phyloP scores from a whole-genome alignment of 176 grass and related monocot genomes.

The Oryza meyeriana region DNA sequence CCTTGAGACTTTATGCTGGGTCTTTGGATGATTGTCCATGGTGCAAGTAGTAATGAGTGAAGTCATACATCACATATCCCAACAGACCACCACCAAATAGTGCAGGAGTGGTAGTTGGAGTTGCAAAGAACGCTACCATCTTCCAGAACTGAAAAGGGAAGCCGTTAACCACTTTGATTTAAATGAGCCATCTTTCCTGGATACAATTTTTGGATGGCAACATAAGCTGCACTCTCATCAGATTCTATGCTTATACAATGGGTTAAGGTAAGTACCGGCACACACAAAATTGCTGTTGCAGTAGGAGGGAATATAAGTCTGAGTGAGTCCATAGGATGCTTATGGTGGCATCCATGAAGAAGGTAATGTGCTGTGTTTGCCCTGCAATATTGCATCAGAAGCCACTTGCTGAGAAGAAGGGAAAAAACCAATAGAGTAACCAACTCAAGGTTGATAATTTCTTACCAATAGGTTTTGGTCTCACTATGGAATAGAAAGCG shows the following conservation, averaged over 20 bases:
- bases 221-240: neutral
- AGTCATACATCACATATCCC: slow-evolving; percentile 95
- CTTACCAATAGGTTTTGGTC: slow-evolving; percentile 72
- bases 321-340: slow-evolving; percentile 90
- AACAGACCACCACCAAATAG: slow-evolving; percentile 80
- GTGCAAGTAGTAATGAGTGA: slow-evolving; percentile 89
- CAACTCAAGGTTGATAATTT: neutral
- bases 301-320: slow-evolving; percentile 87
- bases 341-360: slow-evolving; percentile 95
- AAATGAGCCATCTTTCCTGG: neutral
- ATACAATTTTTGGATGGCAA: neutral
- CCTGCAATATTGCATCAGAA: slow-evolving; percentile 40
- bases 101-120: slow-evolving; percentile 65
- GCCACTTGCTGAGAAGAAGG: neutral
- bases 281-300: slow-evolving; percentile 75
- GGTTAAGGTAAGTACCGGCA: slow-evolving; percentile 48
- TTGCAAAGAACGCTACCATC: slow-evolving; percentile 49
- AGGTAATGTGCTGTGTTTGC: slow-evolving; percentile 84
- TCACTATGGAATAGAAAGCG: slow-evolving; percentile 92
- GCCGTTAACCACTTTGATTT: neutral
- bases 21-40: slow-evolving; percentile 81
- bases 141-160: slow-evolving; percentile 79
- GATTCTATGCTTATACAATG: neutral
- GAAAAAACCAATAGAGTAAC: neutral
- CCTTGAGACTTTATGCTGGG: slow-evolving; percentile 77